These are phyloP conservation scores for Gossypium turneri DNA, from an alignment of 345 rosid species.

Conservation along the genomic window DNA sequence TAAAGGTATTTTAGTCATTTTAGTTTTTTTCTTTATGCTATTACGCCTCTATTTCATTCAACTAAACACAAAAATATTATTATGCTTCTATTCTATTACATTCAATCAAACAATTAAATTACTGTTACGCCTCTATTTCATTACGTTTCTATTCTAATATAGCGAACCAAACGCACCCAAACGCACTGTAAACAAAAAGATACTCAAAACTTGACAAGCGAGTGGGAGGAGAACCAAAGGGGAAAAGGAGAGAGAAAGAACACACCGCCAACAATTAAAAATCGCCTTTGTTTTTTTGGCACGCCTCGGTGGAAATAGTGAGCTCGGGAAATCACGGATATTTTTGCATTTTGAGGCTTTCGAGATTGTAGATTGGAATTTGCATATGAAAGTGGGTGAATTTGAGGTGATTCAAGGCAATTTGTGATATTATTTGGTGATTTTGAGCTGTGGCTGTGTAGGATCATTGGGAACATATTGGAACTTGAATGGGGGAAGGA, in stretches of 20 bases:
- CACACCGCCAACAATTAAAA: constrained; percentile 20
- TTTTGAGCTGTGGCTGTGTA: constrained; percentile 1
- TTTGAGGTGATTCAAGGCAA: constrained; percentile 31
- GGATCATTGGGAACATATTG: constrained; percentile 15
- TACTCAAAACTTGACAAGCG: constrained; percentile 81
- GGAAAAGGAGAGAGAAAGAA: constrained; percentile 27
- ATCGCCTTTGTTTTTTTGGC: neutral
- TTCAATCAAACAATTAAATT: too few relatives aligned
- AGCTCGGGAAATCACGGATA: constrained; percentile 35
- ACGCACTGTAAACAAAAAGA: constrained; percentile 50
- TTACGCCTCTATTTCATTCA: too few relatives aligned
- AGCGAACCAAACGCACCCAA: too few relatives aligned
- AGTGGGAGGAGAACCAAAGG: constrained; percentile 75
- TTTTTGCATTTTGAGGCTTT: constrained; percentile 23
- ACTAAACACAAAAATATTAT: too few relatives aligned
- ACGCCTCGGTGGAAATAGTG: constrained; percentile 25
- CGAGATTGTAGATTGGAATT: constrained; percentile 12
- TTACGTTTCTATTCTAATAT: too few relatives aligned
- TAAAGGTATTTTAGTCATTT: too few relatives aligned
- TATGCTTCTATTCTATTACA: too few relatives aligned
- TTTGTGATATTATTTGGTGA: constrained; percentile 22
- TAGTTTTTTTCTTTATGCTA: too few relatives aligned
- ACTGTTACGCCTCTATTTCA: too few relatives aligned
- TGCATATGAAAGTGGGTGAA: constrained; percentile 45
- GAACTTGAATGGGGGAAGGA: constrained; percentile 57